A percentile compares a stretch with the other conserved stretches of the same genome.
phyloP scores from a whole-genome alignment of 495 filamentous ascomycete genomes.

The Podospora fimiseda region DNA sequence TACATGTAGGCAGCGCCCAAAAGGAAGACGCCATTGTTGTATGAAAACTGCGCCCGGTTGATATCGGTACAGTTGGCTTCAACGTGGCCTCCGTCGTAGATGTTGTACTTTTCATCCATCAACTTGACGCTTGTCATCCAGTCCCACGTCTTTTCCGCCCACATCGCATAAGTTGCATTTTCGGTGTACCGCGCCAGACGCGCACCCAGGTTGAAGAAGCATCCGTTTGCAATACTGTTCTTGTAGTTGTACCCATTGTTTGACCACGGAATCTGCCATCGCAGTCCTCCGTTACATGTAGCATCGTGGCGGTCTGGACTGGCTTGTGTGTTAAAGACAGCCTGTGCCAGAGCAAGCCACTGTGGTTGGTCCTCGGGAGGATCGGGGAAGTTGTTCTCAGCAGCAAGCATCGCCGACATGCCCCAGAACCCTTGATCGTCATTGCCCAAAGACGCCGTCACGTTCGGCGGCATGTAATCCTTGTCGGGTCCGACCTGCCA shows the following conservation, averaged over 20 bases:
- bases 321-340: constrained; percentile 68
- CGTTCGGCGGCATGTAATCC: constrained; percentile 67
- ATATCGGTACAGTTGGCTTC: constrained; percentile 56
- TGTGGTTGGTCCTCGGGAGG: constrained; percentile 52
- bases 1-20: constrained; percentile 76
- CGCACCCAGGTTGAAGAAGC: constrained; percentile 79
- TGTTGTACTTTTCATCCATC: constrained; percentile 55
- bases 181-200: constrained; percentile 70
- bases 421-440: constrained; percentile 80
- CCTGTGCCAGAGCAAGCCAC: constrained; percentile 71
- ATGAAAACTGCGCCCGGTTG: constrained; percentile 64
- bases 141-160: constrained; percentile 66
- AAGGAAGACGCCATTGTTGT: constrained; percentile 66
- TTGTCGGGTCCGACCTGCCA: constrained; percentile 58
- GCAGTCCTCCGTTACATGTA: constrained; percentile 62
- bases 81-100: constrained; percentile 71
- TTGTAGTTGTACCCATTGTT: constrained; percentile 85
- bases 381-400: constrained; percentile 65
- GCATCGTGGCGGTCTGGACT: constrained; percentile 53
- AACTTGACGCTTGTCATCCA: constrained; percentile 62
- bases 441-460: constrained; percentile 71
- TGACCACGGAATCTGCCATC: constrained; percentile 76
- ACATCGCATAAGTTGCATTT: constrained; percentile 71
- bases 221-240: constrained; percentile 80
- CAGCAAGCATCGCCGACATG: constrained; percentile 66